Percentiles rank a stretch among this genome's conserved stretches.
Conservation (phyloP, 2,329 filamentous ascomycete genomes). For the Trichoderma endophyticum region DNA sequence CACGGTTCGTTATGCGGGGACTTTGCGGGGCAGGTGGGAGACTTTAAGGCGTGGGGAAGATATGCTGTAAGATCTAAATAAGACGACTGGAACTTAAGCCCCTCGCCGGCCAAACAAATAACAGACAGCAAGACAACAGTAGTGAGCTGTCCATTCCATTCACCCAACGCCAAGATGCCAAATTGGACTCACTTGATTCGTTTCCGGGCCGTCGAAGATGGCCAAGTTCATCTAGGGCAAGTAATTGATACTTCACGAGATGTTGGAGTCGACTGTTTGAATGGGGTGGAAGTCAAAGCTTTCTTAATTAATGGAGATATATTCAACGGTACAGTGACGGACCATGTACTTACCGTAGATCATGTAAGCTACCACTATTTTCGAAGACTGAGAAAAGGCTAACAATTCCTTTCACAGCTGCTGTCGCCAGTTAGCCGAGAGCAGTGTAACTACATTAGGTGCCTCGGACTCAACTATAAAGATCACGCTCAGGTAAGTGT, state of each 20-base stretch:
- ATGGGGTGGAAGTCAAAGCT: neutral
- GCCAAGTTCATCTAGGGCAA: constrained; percentile 10
- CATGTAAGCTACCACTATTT: neutral
- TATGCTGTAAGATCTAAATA: neutral
- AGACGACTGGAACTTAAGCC: neutral
- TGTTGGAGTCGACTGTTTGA: neutral
- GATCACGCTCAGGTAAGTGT: constrained; percentile 14
- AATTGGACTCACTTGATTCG: constrained; percentile 11
- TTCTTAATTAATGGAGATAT: neutral
- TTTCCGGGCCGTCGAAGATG: constrained; percentile 9
- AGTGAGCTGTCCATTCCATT: neutral
- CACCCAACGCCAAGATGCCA: neutral
- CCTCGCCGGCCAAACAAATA: neutral
- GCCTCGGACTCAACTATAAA: constrained; percentile 26
- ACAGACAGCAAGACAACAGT: neutral
- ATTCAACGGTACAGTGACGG: neutral
- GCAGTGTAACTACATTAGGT: constrained; percentile 8
- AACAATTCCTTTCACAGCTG: neutral
- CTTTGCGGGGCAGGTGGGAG: neutral
- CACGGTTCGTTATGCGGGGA: neutral
- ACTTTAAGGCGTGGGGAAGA: neutral
- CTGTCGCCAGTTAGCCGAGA: neutral
- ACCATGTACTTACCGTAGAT: neutral
- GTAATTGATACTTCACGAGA: neutral
- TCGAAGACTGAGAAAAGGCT: neutral